Percentiles rank a stretch among this genome's conserved stretches.
Conservation (phyloP, 2,329 filamentous ascomycete species). For the Nannizzia gypsea region DNA sequence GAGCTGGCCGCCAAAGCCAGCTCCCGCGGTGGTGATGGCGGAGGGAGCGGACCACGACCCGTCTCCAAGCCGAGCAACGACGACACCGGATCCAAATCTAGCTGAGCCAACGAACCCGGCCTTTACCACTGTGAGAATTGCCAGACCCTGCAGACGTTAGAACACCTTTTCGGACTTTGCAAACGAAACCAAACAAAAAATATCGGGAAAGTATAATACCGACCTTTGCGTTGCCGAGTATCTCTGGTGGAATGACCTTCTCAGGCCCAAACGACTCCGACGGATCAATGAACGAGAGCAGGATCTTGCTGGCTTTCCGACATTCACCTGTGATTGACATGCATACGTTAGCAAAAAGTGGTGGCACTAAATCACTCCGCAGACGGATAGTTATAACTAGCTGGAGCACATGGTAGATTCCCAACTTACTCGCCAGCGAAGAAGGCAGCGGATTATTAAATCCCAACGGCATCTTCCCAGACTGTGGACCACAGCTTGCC, state of each 20-base stretch:
- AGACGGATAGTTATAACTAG: no score
- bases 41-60: constrained; percentile 41
- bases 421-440: constrained; percentile 36
- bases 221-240: constrained; percentile 87
- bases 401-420: background rate
- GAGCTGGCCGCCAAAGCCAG: constrained; percentile 41
- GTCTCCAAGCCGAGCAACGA: constrained; percentile 39
- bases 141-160: constrained; percentile 31
- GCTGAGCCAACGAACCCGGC: constrained; percentile 41
- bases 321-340: constrained; percentile 62
- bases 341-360: constrained; percentile 6
- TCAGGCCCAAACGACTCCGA: constrained; percentile 88
- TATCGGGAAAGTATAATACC: background rate
- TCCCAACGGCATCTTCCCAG: constrained; percentile 13
- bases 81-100: constrained; percentile 39
- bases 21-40: constrained; percentile 38
- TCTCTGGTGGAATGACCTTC: constrained; percentile 85
- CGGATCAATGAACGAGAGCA: constrained; percentile 88
- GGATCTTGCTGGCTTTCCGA: constrained; percentile 91
- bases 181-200: no score
- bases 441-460: constrained; percentile 37
- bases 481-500: background rate
- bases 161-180: background rate
- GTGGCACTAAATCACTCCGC: background rate
- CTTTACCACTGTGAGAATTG: constrained; percentile 39